Evolutionary conservation across 768 basidiomycete genomes (phyloP).

Genomic region (Heimioporus sp.): DNA sequence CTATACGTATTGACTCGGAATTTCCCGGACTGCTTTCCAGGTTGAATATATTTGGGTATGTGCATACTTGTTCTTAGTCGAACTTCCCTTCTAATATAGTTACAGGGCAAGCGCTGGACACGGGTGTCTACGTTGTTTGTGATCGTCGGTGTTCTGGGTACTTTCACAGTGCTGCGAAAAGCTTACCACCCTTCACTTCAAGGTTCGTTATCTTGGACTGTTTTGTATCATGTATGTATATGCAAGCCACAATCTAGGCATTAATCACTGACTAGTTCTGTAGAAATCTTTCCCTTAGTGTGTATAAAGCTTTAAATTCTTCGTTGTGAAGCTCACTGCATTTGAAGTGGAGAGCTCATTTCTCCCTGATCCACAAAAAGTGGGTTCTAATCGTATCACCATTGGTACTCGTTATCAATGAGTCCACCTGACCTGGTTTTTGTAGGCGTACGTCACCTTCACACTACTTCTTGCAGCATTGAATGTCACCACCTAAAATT

Average conservation of each 20-base stretch:
- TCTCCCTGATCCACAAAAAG: not conserved
- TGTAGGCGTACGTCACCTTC: not conserved
- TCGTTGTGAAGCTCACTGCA: not conserved
- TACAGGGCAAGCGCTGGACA: no score
- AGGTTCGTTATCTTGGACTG: conserved; percentile 1
- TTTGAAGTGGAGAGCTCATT: not conserved
- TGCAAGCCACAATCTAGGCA: no score
- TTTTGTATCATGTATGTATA: not conserved
- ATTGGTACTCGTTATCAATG: not conserved
- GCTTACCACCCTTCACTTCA: no score
- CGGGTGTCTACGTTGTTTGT: no score
- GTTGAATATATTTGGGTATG: no score
- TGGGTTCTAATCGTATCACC: not conserved
- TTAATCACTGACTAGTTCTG: not conserved
- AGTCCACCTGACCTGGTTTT: not conserved
- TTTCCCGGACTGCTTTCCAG: no score
- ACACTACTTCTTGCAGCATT: not conserved
- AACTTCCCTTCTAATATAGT: no score
- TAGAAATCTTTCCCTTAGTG: not conserved
- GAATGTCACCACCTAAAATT: not conserved
- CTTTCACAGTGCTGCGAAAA: no score
- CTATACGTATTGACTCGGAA: no score
- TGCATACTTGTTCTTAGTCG: no score
- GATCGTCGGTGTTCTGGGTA: no score
- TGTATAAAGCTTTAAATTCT: not conserved